Base-by-base conservation (phyloP, 441 rosid genomes). In the Dalechampia spathulata region DNA sequence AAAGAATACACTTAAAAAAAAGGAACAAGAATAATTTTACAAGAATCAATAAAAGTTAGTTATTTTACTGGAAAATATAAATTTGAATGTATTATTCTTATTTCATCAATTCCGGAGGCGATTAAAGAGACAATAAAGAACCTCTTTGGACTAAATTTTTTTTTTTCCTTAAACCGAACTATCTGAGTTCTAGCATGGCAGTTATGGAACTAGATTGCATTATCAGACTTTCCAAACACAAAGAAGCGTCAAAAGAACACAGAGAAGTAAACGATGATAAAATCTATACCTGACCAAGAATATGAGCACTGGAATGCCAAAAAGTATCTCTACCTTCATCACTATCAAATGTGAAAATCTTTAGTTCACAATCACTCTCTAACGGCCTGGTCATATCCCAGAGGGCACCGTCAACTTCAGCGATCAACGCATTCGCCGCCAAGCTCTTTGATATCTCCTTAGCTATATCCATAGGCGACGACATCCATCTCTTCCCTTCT, bases 221-320 rank as follows among this genome's bases (percentile, higher is more conserved):
- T n/a, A n/a, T 3, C 34, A 30, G 34, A 30, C 34, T 30, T 30
- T n/a, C n/a, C 9, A 47, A 53, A 27, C 22, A 39, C 32, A 12
- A 37, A 38, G 5, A 45, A 2, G 32, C 23, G 14, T 5, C n/a
- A 32, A 4, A 13, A 27, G 4, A 26, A 26, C 14, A 15, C n/a
- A 28, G 12, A 30, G 21, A 16, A 16, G 0, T 22, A 7, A 11
- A 17, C 8, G 32, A 38, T 0, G 14, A 53, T 2, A 13, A 39
- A 39, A 7, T 6, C 9, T 30, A 3, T 57, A 90, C 99, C 94
- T 94, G 92, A 52, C 99, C 99, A 57, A 94, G 96, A 70, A 94
- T 86, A 74, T 94, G 98, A 17, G 98, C 96, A 51, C 99, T 94
- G 14, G 99, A 94, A 71, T 94, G 99, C 96, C 98, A 94, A 41